Conservation (phyloP, 345 rosid genomes). For the Anacardium occidentale region DNA sequence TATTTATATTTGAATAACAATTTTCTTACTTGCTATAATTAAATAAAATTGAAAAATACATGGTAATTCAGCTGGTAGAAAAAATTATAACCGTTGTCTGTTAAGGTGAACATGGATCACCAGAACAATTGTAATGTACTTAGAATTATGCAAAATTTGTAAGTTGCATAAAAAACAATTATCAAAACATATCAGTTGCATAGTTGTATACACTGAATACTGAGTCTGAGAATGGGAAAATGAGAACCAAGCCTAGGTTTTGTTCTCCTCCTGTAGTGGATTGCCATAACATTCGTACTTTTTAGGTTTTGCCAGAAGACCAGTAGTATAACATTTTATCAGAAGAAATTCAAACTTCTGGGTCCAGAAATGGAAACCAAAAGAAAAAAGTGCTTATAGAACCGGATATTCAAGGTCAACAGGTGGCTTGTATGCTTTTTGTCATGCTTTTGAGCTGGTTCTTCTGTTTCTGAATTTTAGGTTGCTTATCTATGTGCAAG, state of each 20-base stretch:
- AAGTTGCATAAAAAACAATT: no score
- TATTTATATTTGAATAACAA: no score
- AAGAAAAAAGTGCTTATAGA: neutral
- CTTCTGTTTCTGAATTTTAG: neutral
- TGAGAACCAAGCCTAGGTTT: neutral
- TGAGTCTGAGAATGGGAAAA: neutral
- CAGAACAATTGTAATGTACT: no score
- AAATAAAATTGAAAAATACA: no score
- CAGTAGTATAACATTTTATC: neutral
- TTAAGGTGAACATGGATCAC: no score
- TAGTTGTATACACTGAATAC: neutral
- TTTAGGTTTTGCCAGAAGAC: neutral
- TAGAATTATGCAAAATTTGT: no score
- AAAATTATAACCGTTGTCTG: no score
- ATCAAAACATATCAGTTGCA: neutral
- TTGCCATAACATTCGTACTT: neutral
- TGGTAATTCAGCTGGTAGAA: no score
- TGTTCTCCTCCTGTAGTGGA: neutral
- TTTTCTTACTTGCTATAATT: no score
- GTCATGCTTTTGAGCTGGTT: neutral
- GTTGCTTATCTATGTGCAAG: neutral
- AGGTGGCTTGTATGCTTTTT: constrained; percentile 3
- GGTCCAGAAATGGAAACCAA: no score
- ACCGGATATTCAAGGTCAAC: neutral
- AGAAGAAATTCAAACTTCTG: neutral